A percentile compares a stretch with the other conserved stretches of the same genome.
phyloP scores from a whole-genome alignment of 2,329 filamentous ascomycete genomes.

The Sphaerulina musiva region DNA sequence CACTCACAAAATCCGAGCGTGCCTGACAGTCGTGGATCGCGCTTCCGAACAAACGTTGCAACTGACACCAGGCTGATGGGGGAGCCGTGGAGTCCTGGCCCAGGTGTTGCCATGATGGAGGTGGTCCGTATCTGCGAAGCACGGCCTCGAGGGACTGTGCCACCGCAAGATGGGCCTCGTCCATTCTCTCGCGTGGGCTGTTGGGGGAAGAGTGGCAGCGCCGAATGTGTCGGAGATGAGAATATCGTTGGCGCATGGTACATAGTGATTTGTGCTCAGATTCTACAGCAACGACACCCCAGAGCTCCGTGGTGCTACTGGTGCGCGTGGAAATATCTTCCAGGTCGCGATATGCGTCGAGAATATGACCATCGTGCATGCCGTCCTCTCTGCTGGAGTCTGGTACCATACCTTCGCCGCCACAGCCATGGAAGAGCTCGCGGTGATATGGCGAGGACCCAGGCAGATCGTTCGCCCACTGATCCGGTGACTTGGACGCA shows the following conservation, averaged over 20 bases:
- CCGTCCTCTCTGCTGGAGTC: neutral
- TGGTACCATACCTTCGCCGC: neutral
- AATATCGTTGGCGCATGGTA: conserved; percentile 11
- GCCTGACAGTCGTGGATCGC: conserved; percentile 71
- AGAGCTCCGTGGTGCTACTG: conserved; percentile 8
- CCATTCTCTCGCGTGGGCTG: neutral
- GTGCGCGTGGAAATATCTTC: conserved; percentile 15
- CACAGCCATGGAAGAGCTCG: neutral
- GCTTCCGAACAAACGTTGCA: conserved; percentile 55
- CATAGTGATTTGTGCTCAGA: neutral
- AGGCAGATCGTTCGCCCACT: neutral
- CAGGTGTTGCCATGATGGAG: neutral
- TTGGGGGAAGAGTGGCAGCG: neutral
- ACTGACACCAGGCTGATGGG: conserved; percentile 1
- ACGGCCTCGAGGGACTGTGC: neutral
- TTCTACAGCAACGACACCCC: conserved; percentile 12
- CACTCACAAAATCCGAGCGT: conserved; percentile 74
- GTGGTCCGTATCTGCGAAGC: conserved; percentile 4
- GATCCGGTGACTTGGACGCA: conserved; percentile 6
- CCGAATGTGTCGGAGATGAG: neutral
- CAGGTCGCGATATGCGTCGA: conserved; percentile 17
- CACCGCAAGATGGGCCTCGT: neutral
- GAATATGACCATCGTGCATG: conserved; percentile 3
- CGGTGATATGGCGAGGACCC: neutral
- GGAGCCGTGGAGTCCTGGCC: neutral